Percentiles rank a stretch among this genome's conserved stretches.
Evolutionary conservation across 805 yeast species (phyloP).

Genomic region (Metschnikowia amazonensis): DNA sequence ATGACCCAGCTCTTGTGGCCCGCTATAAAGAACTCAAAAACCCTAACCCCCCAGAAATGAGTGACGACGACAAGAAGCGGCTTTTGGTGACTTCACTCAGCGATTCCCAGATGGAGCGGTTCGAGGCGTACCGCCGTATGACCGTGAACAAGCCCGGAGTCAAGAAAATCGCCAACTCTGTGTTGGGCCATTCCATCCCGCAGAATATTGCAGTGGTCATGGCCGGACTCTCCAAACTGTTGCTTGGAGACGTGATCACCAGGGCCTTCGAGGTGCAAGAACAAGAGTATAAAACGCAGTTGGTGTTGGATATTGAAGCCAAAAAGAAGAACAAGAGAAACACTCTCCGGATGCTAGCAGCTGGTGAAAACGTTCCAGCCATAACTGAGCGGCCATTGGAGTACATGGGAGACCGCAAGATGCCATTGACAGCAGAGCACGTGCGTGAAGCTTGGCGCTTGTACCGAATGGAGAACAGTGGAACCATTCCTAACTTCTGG

Average conservation of each 20-base stretch:
- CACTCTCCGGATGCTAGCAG: slow-evolving; percentile 36
- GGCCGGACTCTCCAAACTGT: slow-evolving; percentile 83
- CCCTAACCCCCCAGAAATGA: slow-evolving; percentile 24
- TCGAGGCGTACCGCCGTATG: slow-evolving; percentile 82
- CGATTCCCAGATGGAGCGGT: slow-evolving; percentile 79
- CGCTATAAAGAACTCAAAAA: slow-evolving; percentile 31
- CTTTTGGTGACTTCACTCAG: slow-evolving; percentile 69
- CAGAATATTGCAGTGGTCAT: slow-evolving; percentile 75
- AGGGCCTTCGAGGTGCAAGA: slow-evolving; percentile 70
- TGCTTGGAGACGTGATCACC: slow-evolving; percentile 87
- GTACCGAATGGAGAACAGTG: slow-evolving; percentile 62
- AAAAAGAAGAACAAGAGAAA: slow-evolving; percentile 35
- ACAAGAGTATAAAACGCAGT: slow-evolving; percentile 44
- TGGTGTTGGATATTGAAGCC: slow-evolving; percentile 32
- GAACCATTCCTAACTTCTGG: slow-evolving; percentile 63
- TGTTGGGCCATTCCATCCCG: slow-evolving; percentile 75
- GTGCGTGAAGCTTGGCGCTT: slow-evolving; percentile 85
- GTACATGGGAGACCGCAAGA: slow-evolving; percentile 41
- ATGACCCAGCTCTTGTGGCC: slow-evolving; percentile 30
- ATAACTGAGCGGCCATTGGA: slow-evolving; percentile 23
- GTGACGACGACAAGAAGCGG: slow-evolving; percentile 55
- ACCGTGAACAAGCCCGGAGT: slow-evolving; percentile 60
- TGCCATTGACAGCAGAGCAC: slow-evolving; percentile 79
- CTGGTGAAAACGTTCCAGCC: slow-evolving; percentile 27
- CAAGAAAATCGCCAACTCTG: slow-evolving; percentile 73